Base-by-base conservation (phyloP, 1,284 basidiomycete species). In the Apiotrichum mycotoxinovorans region DNA sequence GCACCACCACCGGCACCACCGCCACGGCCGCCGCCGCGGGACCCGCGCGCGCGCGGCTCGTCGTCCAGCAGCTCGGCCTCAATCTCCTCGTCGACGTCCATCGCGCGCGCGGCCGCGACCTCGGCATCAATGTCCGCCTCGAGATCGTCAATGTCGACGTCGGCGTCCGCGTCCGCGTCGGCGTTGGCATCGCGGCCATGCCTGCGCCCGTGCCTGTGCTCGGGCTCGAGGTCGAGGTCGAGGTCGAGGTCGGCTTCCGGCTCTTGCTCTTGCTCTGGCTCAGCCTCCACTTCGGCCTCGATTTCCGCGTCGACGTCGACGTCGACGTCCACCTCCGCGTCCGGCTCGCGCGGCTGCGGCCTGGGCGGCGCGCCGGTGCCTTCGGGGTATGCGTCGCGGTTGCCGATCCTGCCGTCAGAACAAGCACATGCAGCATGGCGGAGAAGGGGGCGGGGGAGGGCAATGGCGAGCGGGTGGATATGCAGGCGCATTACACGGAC, bases 371-470 rank as follows among this genome's bases (percentile, higher is more conserved):
- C 49, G n/a, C 59, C 59, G 4, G 45, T 54, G n/a, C 52, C 52
- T 9, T 38, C 38, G 1, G 59, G 55, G 42, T 61, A 61, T 20
- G 43, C 40, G 2, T 47, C 41, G 34, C 45, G 51, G 50, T 61
- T 61, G 3, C 53, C 53, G 34, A 55, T 40, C 23, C 49, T 51
- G 38, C n/a, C 3, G 46, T 37, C 10, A 48, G 43, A 27, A 22
- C 11, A 22, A 8, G 22, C 20, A 17, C 22, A 22, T 46, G 49
- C 15, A 15, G 17, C 4, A 48, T 56, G 34, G 20, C 3, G 37
- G 12, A 34, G 26, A 12, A 27, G 1, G 35, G 23, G 17, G 18
- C 22, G 27, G 3, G 12, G 5, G 18, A 18, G 17, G 23, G 8
- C 25, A 26, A 33, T 18, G 18, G 18, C n/a, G 9, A 10, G 40